These are phyloP conservation scores for Aaosphaeria arxii DNA, from an alignment of 2,329 filamentous ascomycete species.

Conservation along the genomic window DNA sequence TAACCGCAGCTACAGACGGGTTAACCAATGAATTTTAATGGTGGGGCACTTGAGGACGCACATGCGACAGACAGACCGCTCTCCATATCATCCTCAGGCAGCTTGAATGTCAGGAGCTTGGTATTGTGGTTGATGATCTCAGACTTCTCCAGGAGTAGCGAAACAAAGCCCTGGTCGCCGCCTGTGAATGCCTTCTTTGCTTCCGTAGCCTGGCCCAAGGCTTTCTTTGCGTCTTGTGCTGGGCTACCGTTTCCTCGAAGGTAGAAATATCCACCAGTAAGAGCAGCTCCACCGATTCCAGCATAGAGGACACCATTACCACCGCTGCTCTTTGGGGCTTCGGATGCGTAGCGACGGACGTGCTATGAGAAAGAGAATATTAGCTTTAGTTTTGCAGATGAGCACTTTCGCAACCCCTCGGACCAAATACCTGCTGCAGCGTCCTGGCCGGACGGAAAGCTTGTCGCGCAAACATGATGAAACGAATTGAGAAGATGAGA, in stretches of 20 bases:
- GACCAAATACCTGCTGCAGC: slow-evolving; percentile 37
- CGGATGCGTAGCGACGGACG: slow-evolving; percentile 71
- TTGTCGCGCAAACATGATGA: slow-evolving; percentile 44
- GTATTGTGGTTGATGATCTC: slow-evolving; percentile 90
- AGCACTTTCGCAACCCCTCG: background rate
- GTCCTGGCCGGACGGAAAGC: slow-evolving; percentile 41
- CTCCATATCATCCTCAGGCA: slow-evolving; percentile 79
- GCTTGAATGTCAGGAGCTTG: slow-evolving; percentile 84
- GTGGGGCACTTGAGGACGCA: slow-evolving; percentile 28
- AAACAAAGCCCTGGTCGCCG: slow-evolving; percentile 85
- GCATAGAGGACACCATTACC: slow-evolving; percentile 51
- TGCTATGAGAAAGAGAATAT: slow-evolving; percentile 44
- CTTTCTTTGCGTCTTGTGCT: slow-evolving; percentile 36
- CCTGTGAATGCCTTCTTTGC: slow-evolving; percentile 66
- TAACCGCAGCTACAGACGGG: slow-evolving; percentile 59
- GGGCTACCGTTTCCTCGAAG: slow-evolving; percentile 28
- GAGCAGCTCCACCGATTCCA: slow-evolving; percentile 57
- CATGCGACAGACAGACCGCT: slow-evolving; percentile 80
- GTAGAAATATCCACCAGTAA: slow-evolving; percentile 55
- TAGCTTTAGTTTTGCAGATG: slow-evolving; percentile 11
- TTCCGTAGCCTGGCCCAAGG: slow-evolving; percentile 36
- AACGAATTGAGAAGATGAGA: slow-evolving; percentile 19
- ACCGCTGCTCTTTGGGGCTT: slow-evolving; percentile 52
- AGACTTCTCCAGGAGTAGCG: slow-evolving; percentile 71
- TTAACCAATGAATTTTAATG: background rate